Evolutionary conservation across 1,284 basidiomycete species (phyloP), one percentile per base, ranked within the genome.

Genomic region (Leccinum variabile): DNA sequence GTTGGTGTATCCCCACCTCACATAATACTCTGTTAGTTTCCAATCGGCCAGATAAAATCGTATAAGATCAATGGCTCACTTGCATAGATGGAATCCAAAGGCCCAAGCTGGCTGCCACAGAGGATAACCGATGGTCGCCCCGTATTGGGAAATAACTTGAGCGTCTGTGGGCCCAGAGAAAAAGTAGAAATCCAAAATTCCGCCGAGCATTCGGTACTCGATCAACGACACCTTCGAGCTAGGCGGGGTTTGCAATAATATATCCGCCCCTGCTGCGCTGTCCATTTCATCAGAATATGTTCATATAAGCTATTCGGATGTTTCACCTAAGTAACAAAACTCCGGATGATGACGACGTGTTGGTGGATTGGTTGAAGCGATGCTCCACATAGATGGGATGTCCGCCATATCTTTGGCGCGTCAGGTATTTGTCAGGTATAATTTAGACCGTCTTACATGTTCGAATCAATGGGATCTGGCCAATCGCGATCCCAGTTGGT

Each of bases 321-420:
- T 3, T 60, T 39, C 69, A 85, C 86, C 80, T 87, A 66, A 89
- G 78, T 22, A 90, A 71, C 69, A 91, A 88, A n/a, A 91, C 89
- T 25, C 88, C 89, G 71, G 90, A 90, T 0, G 88, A 83, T 54
- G 81, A 77, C 1, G 87, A 84, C 3, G 67, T 80, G 28, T 79
- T 78, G 1, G 82, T 81, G 1, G 74, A 75, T 32, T 77, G 67
- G 58, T 86, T 78, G 72, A 81, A 85, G 8, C 87, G 81, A 66
- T 89, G 86, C 67, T 90, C 88, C 55, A 89, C 65, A 70, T 90
- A 90, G 37, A 90, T 75, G 0, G 87, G 83, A 69, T 92, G 89
- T 16, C 84, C 81, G n/a, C 91, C 89, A 73, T 92, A 93, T 61
- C 67, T 73, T 68, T 28, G 46, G 37, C 46, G 52, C n/a, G 62